Percentiles rank a stretch among this genome's conserved stretches.
These are phyloP conservation scores for Cyanidium caldarium DNA, from an alignment of 23 red algal species.

Conservation along the genomic window DNA sequence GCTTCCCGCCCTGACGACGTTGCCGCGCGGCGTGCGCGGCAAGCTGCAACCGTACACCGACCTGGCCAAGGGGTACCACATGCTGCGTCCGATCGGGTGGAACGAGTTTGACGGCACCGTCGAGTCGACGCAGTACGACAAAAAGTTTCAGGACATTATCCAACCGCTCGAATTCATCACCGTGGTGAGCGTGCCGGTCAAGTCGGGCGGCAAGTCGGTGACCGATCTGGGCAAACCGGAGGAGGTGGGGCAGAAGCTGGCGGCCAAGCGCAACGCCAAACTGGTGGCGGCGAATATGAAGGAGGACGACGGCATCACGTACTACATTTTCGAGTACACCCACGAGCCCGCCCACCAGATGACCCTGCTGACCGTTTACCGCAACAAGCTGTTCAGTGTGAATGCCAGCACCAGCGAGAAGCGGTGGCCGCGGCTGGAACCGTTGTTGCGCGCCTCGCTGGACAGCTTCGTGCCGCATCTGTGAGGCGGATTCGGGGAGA, in stretches of 20 bases:
- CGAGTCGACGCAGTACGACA: conserved; percentile 58
- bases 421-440: neutral
- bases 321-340: conserved; percentile 71
- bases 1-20: neutral
- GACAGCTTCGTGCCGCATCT: conserved; percentile 1
- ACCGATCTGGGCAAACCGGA: conserved; percentile 46
- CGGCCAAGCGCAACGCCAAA: conserved; percentile 17
- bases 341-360: conserved; percentile 40
- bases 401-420: conserved; percentile 23
- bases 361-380: conserved; percentile 46
- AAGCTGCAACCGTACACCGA: conserved; percentile 62
- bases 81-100: conserved; percentile 75
- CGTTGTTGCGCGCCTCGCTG: neutral
- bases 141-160: conserved; percentile 97
- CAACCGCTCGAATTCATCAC: conserved; percentile 87
- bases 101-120: conserved; percentile 79
- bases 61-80: conserved; percentile 62
- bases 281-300: conserved; percentile 27
- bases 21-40: conserved; percentile 15
- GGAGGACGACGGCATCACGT: conserved; percentile 35
- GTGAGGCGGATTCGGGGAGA: neutral
- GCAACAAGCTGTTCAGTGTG: conserved; percentile 70
- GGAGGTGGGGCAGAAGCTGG: conserved; percentile 40
- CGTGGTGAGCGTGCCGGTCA: conserved; percentile 48
- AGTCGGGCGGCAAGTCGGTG: conserved; percentile 21